Evolutionary conservation across 1,284 basidiomycete species (phyloP), one percentile per base, ranked within the genome.

Genomic region (Moesziomyces sp.): DNA sequence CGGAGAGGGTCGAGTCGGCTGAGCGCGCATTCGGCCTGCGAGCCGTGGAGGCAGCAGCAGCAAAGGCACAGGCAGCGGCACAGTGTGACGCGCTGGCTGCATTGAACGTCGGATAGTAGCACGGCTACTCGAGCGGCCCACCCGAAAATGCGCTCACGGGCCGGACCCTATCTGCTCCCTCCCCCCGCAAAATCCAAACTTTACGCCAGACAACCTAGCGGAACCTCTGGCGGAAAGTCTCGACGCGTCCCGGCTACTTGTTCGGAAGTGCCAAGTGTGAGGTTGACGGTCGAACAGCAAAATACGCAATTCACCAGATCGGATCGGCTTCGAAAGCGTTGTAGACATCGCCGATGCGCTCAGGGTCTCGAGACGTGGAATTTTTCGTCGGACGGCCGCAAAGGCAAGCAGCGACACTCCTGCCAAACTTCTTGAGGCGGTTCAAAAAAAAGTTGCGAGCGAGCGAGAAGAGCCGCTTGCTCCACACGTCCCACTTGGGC

Each of bases 201-300:
- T 64, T 70, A 64, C 67, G 61, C 67, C 60, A 70, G 67, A 46
- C 19, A 8, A 1, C 21, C 67, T 70, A 47, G 67, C 60, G 61
- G 61, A 70, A 63, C 52, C 51, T 71, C 61, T 71, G 35, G 68
- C 68, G 61, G 60, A 69, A 69, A 21, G 11, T 53, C 14, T 33
- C 46, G 19, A 52, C 48, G 53, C 43, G 51, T 60, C 45, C 45
- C 67, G 67, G 67, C 57, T 70, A 70, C 50, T 64, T 54, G 67
- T 52, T 57, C 68, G 68, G 61, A 43, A 40, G 4, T 2, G 7
- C 8, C 7, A 5, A 23, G 3, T 45, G 19, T 45, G 44, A 45
- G 44, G 11, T 16, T 11, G 9, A 16, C 2, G 5, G 3, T 13
- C 14, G 38, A 24, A 10, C 51, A 24, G 48, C 54, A 52, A 52